Base-by-base conservation (phyloP, 768 basidiomycete species). In the Mrakia frigida region DNA sequence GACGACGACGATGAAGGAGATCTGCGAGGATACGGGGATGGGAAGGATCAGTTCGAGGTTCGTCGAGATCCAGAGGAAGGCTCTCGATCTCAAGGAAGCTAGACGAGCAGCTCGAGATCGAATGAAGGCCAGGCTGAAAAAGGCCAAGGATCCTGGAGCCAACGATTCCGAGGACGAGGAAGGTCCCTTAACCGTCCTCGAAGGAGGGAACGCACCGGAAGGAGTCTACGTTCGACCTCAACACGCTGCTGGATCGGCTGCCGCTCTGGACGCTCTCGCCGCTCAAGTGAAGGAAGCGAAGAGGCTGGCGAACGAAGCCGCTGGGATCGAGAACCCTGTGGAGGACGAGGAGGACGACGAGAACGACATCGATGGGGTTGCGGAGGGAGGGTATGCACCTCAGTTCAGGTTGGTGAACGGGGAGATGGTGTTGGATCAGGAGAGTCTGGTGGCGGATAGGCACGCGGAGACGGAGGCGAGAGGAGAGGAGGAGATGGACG, bases 341-440 rank as follows among this genome's bases (percentile, higher is more conserved):
- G 80, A 81, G 21, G 74, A 65, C 21, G 82, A 81, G 21, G 74
- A 65, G 6, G 82, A 81, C n/a, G 87, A 85, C 41, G 87, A 86
- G 2, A 86, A 87, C 63, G 89, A 87, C 23, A 81, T 79, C 33
- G 81, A 56, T 59, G 60, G 43, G 7, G 73, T 50, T 18, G 43
- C 33, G 46, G 74, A 75, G 52, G 61, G 59, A 9, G 86, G 90
- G 80, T 92, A 87, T 81, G 93, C 90, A 78, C 92, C 92, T 7
- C 93, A 94, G 84, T 88, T 96, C 79, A 89, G 92, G 50, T 90
- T 93, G 73, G 92, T 92, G 11, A 93, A 91, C 79, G 93, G 93
- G 74, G 90, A 93, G 83, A 90, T 91, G 10, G 88, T 94, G 70
- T 87, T 95, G 75, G 93, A 96, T 80, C 92, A 94, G 81, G 88